Percentiles rank a stretch among this genome's conserved stretches.
Evolutionary conservation across 768 basidiomycete genomes (phyloP).

Genomic region (Pisolithus tinctorius): DNA sequence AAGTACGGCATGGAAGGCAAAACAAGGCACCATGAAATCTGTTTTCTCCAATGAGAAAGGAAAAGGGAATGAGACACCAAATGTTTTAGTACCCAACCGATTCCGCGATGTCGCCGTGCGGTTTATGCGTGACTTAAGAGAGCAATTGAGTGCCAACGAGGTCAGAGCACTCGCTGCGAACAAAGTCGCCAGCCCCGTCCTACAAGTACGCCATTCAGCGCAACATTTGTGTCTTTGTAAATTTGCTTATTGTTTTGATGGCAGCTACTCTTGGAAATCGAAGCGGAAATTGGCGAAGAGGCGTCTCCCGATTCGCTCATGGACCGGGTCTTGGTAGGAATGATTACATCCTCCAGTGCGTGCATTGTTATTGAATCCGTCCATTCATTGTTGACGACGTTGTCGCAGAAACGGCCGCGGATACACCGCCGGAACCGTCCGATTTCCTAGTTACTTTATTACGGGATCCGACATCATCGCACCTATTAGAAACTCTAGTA

Average conservation of each 20-base stretch:
- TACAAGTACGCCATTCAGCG: slow-evolving; percentile 47
- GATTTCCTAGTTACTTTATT: slow-evolving; percentile 81
- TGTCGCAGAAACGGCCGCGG: slow-evolving; percentile 33
- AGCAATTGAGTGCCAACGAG: slow-evolving; percentile 59
- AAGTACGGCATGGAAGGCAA: slow-evolving; percentile 74
- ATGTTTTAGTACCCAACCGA: slow-evolving; percentile 32
- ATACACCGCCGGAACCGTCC: slow-evolving; percentile 41
- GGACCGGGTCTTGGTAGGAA: slow-evolving; percentile 73
- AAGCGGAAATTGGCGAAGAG: slow-evolving; percentile 57
- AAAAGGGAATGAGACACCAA: slow-evolving; percentile 26
- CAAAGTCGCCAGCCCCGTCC: slow-evolving; percentile 69
- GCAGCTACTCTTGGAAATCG: slow-evolving; percentile 79
- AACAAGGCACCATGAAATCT: slow-evolving; percentile 75
- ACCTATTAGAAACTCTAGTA: slow-evolving; percentile 80
- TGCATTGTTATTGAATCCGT: slow-evolving; percentile 6
- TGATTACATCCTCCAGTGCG: slow-evolving; percentile 62
- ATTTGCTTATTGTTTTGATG: slow-evolving; percentile 6
- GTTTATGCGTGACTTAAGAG: slow-evolving; percentile 47
- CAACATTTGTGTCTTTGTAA: slow-evolving; percentile 1
- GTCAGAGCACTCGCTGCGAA: slow-evolving; percentile 69
- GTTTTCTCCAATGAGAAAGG: slow-evolving; percentile 50
- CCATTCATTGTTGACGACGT: slow-evolving; percentile 1
- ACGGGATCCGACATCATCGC: slow-evolving; percentile 83
- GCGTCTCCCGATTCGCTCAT: slow-evolving; percentile 65
- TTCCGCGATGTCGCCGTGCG: slow-evolving; percentile 41